Evolutionary conservation across 108 stramenopile genomes (phyloP), one percentile per base, ranked within the genome.

Genomic region (Skeletonema grethae): DNA sequence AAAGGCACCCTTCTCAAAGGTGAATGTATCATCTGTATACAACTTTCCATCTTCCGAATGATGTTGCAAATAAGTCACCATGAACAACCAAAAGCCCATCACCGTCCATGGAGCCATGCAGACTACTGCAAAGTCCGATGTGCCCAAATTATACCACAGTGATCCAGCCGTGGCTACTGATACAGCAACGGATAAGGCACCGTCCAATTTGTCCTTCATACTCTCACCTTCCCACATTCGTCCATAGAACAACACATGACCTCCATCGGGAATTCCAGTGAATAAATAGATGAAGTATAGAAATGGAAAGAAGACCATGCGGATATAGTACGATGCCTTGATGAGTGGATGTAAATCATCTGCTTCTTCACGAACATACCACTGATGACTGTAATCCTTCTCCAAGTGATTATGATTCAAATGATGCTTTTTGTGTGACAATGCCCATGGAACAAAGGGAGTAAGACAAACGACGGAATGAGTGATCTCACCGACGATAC

Each of bases 51-150:
- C 93, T 0, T 87, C 85, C 13, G 85, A 83, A 67, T 97, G 96
- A 77, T 97, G 96, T 77, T 95, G 95, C 18, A 97, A 76, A 77
- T 96, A 97, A 13, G 96, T 97, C 8, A 97, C 96, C 90, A 90
- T 95, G 80, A 95, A 91, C 18, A 97, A 67, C 96, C 96, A 96
- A 53, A 88, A 93, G 38, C 80, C 82, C 86, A 93, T 85, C 31
- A 94, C 88, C 30, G 81, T 43, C 85, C 89, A 83, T 34, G 96
- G 96, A 3, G 70, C 67, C 66, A 87, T 75, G 57, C 93, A 90
- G 4, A 92, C 89, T 0, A 87, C 83, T 0, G 78, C 62, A 63
- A 92, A 91, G 64, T 86, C 83, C 2, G 84, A 72, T 0, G 63
- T 65, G 8, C 87, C 87, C 85, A 88, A 85, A 22, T 20, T 68